Conservation (phyloP, 1,284 basidiomycete genomes). For the Austroboletus rostrupii region DNA sequence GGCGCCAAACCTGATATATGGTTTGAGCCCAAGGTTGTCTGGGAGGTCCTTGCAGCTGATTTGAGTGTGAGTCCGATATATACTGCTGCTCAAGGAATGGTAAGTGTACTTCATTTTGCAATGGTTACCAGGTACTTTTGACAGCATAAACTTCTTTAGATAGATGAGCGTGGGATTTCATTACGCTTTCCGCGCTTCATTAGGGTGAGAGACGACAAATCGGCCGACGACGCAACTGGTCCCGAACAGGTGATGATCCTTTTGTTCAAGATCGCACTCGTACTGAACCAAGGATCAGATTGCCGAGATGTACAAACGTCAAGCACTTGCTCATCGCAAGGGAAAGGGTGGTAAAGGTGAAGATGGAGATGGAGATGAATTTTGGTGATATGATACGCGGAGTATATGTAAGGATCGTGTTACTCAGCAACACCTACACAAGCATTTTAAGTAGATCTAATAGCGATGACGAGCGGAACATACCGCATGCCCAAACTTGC, state of each 20-base stretch:
- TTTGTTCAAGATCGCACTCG: background rate
- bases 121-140: background rate
- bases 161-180: slow-evolving; percentile 87
- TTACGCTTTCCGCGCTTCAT: slow-evolving; percentile 95
- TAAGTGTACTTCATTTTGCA: slow-evolving; percentile 39
- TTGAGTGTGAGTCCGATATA: slow-evolving; percentile 96
- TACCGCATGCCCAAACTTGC: background rate
- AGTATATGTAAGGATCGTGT: slow-evolving; percentile 10
- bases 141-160: slow-evolving; percentile 39
- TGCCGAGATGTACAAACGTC: slow-evolving; percentile 92
- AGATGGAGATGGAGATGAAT: slow-evolving; percentile 73
- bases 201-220: slow-evolving; percentile 89
- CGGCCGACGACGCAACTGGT: slow-evolving; percentile 85
- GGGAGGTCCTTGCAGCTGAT: slow-evolving; percentile 98
- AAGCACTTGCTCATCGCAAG: slow-evolving; percentile 73
- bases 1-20: slow-evolving; percentile 91
- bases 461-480: background rate
- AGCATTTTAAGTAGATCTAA: slow-evolving; percentile 1
- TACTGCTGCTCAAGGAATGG: slow-evolving; percentile 92
- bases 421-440: slow-evolving; percentile 10
- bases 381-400: slow-evolving; percentile 62
- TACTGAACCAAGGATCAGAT: slow-evolving; percentile 52
- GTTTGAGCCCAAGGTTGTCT: slow-evolving; percentile 94
- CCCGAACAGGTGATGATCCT: slow-evolving; percentile 73
- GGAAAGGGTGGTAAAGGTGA: slow-evolving; percentile 68